Evolutionary conservation across 106 monocot species (phyloP).

Genomic region (Xerophyta viscosa): DNA sequence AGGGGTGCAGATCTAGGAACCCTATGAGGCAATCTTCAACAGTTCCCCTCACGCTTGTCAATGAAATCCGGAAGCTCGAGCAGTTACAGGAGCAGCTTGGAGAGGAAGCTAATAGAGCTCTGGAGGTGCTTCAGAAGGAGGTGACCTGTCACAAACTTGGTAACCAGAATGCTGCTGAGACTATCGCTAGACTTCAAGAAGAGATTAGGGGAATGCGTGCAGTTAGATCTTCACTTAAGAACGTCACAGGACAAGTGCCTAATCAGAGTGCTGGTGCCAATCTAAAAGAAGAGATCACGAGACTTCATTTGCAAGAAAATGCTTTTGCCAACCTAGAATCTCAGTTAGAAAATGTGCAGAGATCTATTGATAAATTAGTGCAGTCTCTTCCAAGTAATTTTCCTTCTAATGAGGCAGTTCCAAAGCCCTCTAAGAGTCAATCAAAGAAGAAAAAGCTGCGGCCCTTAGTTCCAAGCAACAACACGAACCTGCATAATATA

Average conservation of each 20-base stretch:
- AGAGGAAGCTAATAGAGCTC: conserved; percentile 76
- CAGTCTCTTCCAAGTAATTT: conserved; percentile 56
- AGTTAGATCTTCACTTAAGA: conserved; percentile 47
- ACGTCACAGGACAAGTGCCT: conserved; percentile 14
- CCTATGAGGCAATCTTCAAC: conserved; percentile 83
- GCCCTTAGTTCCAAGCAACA: conserved; percentile 46
- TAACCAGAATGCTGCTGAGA: conserved; percentile 87
- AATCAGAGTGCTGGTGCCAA: conserved; percentile 35
- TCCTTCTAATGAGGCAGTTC: conserved; percentile 14
- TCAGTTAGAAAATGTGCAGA: conserved; percentile 89
- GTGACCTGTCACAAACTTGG: conserved; percentile 82
- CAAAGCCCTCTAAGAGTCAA: conserved; percentile 42
- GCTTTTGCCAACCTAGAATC: conserved; percentile 78
- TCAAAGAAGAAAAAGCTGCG: conserved; percentile 61
- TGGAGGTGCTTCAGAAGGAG: conserved; percentile 96
- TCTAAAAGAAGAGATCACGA: conserved; percentile 79
- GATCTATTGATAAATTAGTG: conserved; percentile 81
- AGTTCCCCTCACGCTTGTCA: conserved; percentile 69
- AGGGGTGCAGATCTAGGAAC: conserved; percentile 21
- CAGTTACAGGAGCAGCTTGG: conserved; percentile 85
- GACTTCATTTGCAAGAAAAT: conserved; percentile 76
- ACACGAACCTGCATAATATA: conserved; percentile 35
- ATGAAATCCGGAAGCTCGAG: conserved; percentile 93
- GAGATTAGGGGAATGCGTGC: conserved; percentile 77
- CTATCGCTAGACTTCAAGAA: conserved; percentile 88